phyloP scores from a whole-genome alignment of 805 yeast species.

The Ogataea neopini region DNA sequence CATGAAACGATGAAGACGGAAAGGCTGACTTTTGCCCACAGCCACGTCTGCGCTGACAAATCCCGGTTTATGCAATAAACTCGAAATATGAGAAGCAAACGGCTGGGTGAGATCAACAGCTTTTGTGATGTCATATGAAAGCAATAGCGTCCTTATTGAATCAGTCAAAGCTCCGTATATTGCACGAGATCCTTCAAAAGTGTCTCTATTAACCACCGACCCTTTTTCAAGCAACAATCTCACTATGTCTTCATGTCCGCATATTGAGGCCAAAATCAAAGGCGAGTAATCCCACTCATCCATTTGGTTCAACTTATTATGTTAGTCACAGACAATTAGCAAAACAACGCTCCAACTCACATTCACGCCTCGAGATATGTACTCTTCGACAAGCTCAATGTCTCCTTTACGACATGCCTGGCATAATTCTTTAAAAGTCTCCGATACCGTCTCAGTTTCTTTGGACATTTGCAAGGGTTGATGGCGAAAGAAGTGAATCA shows the following conservation, averaged over 20 bases:
- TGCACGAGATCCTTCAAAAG: conserved; percentile 78
- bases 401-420: conserved; percentile 73
- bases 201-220: conserved; percentile 76
- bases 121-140: conserved; percentile 65
- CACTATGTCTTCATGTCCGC: conserved; percentile 75
- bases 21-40: conserved; percentile 13
- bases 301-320: conserved; percentile 41
- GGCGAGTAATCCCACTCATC: conserved; percentile 81
- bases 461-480: not conserved
- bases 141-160: conserved; percentile 55
- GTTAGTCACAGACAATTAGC: too few relatives aligned
- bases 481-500: not conserved
- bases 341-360: conserved; percentile 26
- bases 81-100: conserved; percentile 67
- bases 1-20: conserved; percentile 44
- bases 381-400: conserved; percentile 57
- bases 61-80: conserved; percentile 36
- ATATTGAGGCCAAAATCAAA: conserved; percentile 66
- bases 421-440: conserved; percentile 50
- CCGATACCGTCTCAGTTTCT: conserved; percentile 11
- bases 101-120: conserved; percentile 69
- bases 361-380: conserved; percentile 54
- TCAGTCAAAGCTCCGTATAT: conserved; percentile 78
- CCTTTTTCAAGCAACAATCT: conserved; percentile 60
- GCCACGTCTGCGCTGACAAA: conserved; percentile 37